Base-by-base conservation (phyloP, 805 yeast genomes). In the Hanseniaspora lindneri region DNA sequence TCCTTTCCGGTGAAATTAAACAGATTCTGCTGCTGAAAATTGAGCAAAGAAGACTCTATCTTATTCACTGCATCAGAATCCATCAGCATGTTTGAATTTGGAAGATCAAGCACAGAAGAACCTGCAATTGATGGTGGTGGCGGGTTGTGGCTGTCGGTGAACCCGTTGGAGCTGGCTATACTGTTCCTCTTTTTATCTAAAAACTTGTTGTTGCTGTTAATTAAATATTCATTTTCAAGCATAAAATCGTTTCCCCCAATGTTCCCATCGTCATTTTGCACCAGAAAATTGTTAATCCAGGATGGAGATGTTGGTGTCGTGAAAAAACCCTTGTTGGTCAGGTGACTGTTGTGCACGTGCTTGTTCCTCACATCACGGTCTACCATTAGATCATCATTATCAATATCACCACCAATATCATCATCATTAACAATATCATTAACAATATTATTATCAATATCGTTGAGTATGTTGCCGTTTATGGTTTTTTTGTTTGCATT, bases 221-320 rank as follows among this genome's bases (percentile, higher is more conserved):
- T 8, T 14, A 35, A 20, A 35, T 35, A 35, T 14, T 16, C 41
- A 9, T 33, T 33, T 8, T 33, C 21, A 19, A 17, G 23, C 20
- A 33, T 33, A 13, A 33, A 16, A 17, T 33, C 37, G 13, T 33
- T 33, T 7, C 19, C n/a, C 6, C 7, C 7, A 34, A 16, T 34
- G 23, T 17, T 17, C 7, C n/a, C 39, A 35, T 35, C 27, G 11
- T 35, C 39, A 35, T 35, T 35, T 14, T 35, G 27, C 5, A 24
- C 10, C 10, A 49, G 21, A 24, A 49, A 49, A 32, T 49, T 49
- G 36, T 49, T 49, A 11, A 49, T 49, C 51, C 51, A 49, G n/a
- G 51, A 49, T n/a, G 51, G 51, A 1, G 48, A 42, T 1, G 51
- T 49, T 14, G 51, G 51, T 14, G 51, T 49, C 16, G 51, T 49